A percentile compares a stretch with the other conserved stretches of the same genome.
Evolutionary conservation across 78 protist genomes (phyloP).

Genomic region (Dictyostelium intermedium): DNA sequence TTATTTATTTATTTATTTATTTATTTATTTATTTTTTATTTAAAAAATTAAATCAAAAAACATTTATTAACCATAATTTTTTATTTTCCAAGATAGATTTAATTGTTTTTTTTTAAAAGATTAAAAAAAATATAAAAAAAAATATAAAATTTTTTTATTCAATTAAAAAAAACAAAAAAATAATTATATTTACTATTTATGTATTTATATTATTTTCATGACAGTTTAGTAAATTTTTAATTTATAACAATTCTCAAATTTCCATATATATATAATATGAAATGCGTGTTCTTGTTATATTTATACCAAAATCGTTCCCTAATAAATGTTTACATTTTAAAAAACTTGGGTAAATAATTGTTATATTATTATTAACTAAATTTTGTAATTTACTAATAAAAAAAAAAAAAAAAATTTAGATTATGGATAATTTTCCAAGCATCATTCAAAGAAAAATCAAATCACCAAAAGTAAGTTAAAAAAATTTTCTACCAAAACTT

Average conservation of each 20-base stretch:
- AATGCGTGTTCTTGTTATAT: constrained; percentile 33
- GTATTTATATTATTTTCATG: not conserved
- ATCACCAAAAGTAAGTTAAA: not conserved
- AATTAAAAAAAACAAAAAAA: not conserved
- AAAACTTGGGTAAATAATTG: constrained; percentile 5
- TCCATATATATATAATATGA: constrained; percentile 21
- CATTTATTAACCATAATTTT: not conserved
- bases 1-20: too few species aligned
- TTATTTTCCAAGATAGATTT: not conserved
- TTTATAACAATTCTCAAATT: not conserved
- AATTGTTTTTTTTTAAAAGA: too few species aligned
- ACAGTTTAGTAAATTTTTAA: not conserved
- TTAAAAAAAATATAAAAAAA: too few species aligned
- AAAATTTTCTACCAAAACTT: not conserved
- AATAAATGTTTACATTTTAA: constrained; percentile 32
- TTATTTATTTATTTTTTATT: not conserved
- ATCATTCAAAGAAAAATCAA: not conserved
- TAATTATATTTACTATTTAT: not conserved
- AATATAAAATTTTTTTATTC: too few species aligned
- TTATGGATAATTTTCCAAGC: constrained; percentile 31
- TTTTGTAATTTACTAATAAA: not conserved
- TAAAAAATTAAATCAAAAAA: not conserved
- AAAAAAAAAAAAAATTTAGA: not conserved
- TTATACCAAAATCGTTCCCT: constrained; percentile 19
- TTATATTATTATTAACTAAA: too few species aligned